A percentile compares a stretch with the other conserved stretches of the same genome.
Conservation (phyloP, 352 stramenopile species). For the Lagenidium giganteum region DNA sequence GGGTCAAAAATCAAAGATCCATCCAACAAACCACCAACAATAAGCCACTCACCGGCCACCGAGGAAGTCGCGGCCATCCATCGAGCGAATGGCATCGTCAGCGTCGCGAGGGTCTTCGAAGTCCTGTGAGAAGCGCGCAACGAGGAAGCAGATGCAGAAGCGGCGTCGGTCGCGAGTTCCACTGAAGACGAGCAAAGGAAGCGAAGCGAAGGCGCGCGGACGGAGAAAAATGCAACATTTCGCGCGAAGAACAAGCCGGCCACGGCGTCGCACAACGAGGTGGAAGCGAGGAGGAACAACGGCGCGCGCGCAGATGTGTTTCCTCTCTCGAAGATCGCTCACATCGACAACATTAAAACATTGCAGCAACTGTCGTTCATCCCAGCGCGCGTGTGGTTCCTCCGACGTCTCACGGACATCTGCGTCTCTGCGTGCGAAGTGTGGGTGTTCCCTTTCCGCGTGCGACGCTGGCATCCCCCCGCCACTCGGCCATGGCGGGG, state of each 20-base stretch:
- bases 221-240: background rate
- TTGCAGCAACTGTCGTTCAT: no score
- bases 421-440: no score
- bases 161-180: slow-evolving; percentile 22
- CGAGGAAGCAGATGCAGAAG: slow-evolving; percentile 26
- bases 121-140: slow-evolving; percentile 67
- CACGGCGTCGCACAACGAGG: no score
- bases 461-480: no score
- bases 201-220: slow-evolving; percentile 1
- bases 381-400: no score
- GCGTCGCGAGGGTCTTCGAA: slow-evolving; percentile 87
- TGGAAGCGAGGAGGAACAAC: no score
- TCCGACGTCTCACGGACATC: no score
- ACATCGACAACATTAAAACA: no score
- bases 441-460: no score
- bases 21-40: background rate
- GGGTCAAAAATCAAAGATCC: background rate
- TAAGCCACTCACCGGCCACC: slow-evolving; percentile 53
- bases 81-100: slow-evolving; percentile 81
- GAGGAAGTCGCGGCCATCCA: slow-evolving; percentile 84
- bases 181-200: slow-evolving; percentile 38
- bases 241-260: background rate
- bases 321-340: no score
- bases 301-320: no score
- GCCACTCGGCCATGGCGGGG: no score